A percentile compares a stretch with the other conserved stretches of the same genome.
Evolutionary conservation across 2,329 filamentous ascomycete species (phyloP).

Genomic region (Colletotrichum noveboracense): DNA sequence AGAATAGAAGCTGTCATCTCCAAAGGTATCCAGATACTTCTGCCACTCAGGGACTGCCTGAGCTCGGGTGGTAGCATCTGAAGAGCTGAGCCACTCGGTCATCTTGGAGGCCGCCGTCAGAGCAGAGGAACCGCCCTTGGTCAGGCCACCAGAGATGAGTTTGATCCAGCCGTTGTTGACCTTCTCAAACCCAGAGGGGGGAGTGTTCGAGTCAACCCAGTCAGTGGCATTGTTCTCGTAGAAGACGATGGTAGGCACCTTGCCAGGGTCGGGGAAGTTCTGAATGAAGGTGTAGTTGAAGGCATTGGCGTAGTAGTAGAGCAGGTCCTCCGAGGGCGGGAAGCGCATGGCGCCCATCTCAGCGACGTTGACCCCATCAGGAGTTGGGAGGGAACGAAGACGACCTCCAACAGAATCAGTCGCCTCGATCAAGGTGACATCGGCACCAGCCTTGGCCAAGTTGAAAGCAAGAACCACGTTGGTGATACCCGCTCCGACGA

Average conservation of each 20-base stretch:
- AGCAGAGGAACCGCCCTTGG: neutral
- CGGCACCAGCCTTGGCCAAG: neutral
- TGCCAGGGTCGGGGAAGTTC: neutral
- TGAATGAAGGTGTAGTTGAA: neutral
- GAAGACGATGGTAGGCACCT: neutral
- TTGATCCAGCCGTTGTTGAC: neutral
- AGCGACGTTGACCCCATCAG: neutral
- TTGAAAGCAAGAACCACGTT: neutral
- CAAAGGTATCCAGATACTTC: neutral
- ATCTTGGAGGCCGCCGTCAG: neutral
- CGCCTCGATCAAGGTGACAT: neutral
- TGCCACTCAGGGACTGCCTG: neutral
- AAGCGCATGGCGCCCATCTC: slow-evolving; percentile 8
- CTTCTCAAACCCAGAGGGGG: neutral
- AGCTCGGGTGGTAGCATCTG: neutral
- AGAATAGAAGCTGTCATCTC: neutral
- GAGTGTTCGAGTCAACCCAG: neutral
- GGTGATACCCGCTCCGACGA: neutral
- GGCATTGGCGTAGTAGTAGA: slow-evolving; percentile 1
- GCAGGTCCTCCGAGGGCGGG: neutral
- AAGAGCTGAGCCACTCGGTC: neutral
- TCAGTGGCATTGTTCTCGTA: neutral
- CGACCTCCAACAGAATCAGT: neutral
- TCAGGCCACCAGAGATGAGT: neutral
- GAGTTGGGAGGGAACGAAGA: neutral